Conservation (phyloP, 2,329 filamentous ascomycete species). For the Colletotrichum sp. region DNA sequence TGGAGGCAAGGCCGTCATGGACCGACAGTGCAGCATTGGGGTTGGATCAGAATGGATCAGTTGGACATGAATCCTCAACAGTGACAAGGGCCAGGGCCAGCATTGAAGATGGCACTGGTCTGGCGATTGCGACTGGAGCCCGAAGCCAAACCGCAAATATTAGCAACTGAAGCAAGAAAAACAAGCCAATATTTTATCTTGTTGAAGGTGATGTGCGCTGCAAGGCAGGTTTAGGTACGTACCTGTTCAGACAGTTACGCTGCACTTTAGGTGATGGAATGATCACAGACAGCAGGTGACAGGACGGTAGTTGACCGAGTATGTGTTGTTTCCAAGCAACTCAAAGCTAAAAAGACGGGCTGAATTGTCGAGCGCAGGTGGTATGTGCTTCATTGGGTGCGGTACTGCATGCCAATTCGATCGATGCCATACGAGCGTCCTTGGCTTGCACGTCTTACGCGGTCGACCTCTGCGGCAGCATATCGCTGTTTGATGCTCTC, state of each 20-base stretch:
- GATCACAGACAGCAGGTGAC: background rate
- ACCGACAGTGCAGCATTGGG: background rate
- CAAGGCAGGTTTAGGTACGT: background rate
- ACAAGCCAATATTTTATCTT: background rate
- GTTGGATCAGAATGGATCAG: background rate
- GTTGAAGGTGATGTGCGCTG: background rate
- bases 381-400: background rate
- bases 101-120: background rate
- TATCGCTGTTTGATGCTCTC: background rate
- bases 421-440: background rate
- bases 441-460: slow-evolving; percentile 1
- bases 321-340: background rate
- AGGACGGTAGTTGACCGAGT: slow-evolving; percentile 12
- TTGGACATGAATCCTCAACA: background rate
- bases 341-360: background rate
- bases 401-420: background rate
- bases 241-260: background rate
- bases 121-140: background rate
- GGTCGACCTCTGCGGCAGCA: background rate
- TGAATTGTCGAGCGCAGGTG: background rate
- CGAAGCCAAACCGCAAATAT: background rate
- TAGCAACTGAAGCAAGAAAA: background rate
- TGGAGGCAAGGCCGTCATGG: background rate
- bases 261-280: background rate
- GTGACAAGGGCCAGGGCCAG: background rate